Base-by-base conservation (phyloP, 352 stramenopile genomes). In the Discostella stelligera region DNA sequence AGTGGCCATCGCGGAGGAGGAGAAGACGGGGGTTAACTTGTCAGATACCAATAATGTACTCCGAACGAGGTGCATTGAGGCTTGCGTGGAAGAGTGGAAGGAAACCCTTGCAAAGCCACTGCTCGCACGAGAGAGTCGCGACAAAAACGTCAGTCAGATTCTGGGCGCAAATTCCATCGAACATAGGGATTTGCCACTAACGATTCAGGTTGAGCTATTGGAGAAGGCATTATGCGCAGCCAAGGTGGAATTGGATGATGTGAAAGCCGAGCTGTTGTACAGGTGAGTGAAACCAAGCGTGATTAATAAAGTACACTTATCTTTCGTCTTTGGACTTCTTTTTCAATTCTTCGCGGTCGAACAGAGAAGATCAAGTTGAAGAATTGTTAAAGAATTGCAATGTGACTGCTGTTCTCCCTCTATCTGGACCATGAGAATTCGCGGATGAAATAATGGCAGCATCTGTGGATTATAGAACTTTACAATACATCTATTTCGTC, bases 241-340 rank as follows among this genome's bases (percentile, higher is more conserved):
- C 37, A 84, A 84, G 39, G 70, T 84, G 50, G 77, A 84, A 60
- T 56, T 84, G 53, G 77, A 84, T 75, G 77, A 84, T 68, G 77
- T 84, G 0, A 84, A 79, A 39, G 77, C 77, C 7, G 77, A 79
- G 20, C 23, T 44, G 16, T 49, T 56, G 32, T 20, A 39, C 61
- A 32, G 27, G 27, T 32, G 27, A 32, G 27, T 5, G 27, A 32
- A 6, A 6, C 27, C 27, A 32, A 32, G 27, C 27, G 5, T 32
- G 27, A 32, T 32, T 32, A 32, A 5, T 32, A 32, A 2, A 32
- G 27, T 6, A 32, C 27, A 32, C 27, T 32, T 6, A 32, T 32
- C 27, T 5, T 5, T 32, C 27, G 27, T 32, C 5, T 32, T n/a
- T n/a, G n/a, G n/a, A n/a, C 27, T 32, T 32, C 27, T 5, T 5